Base-by-base conservation (phyloP, 2,329 filamentous ascomycete species). In the Leptoxyphium fumago region DNA sequence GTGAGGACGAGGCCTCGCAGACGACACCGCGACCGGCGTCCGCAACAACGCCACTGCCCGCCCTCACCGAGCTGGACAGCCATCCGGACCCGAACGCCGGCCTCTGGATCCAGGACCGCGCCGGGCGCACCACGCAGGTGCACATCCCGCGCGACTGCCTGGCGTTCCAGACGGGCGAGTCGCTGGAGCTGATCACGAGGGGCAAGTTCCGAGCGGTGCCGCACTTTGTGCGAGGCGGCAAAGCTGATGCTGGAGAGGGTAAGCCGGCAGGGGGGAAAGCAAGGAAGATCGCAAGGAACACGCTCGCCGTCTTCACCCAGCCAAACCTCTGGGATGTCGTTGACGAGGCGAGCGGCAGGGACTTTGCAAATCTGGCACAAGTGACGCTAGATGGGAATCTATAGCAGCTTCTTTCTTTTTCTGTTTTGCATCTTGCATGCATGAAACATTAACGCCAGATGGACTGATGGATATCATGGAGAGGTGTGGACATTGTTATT, bases 221-320 rank as follows among this genome's bases (percentile, higher is more conserved):
- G 52, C 91, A 98, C 68, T 96, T 94, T 62, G 91, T 98, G 8
- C 74, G 82, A 51, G 89, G 88, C 0, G 79, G 82, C 4, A 72
- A 75, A 50, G 69, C 74, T 1, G 11, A 13, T 15, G 21, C 21
- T 26, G 21, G 21, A 26, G 21, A 26, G 21, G 21, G 21, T 26
- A 26, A 26, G 21, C 21, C 3, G 21, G 21, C 21, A 7, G 21
- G 21, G 7, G 73, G 70, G 39, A 66, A 55, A 63, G 56, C 63
- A 46, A 61, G 64, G 5, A 63, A 61, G 43, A 64, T 71, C 29
- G 68, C 68, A 10, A 58, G 68, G 48, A 96, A 96, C 65, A 98
- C 91, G 9, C 65, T 98, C 52, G 91, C 91, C 1, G 87, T 96
- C 9, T 98, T 96, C 59, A 98, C 89, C 46, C 91, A 98, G 72